Base-by-base conservation (phyloP, 495 filamentous ascomycete genomes). In the Penicillium turbatum region DNA sequence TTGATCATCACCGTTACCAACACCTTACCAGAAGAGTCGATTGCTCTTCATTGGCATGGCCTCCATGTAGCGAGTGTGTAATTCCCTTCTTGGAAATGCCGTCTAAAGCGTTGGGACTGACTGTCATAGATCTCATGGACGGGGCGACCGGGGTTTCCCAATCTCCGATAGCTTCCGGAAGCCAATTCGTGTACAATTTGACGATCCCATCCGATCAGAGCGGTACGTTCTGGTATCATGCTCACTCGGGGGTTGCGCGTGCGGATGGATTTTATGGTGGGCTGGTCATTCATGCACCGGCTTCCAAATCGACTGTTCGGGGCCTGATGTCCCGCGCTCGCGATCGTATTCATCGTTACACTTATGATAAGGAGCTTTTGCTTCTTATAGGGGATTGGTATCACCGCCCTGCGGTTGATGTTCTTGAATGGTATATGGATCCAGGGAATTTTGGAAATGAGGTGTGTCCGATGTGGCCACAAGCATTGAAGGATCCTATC, bases 141-240 rank as follows among this genome's bases (percentile, higher is more conserved):
- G 89, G 89, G 0, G 78, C 85, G 5, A 72, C 72, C 0, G 80
- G 81, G 11, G 79, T 83, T 26, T 84, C 82, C 13, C 88, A 92
- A 62, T 89, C 85, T 53, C 63, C 78, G 4, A 81, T 89, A 39
- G 62, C 75, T 5, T 83, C 87, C 0, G 88, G 87, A 7, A 63
- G 68, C 30, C 78, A 71, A 34, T 85, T 91, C 50, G 80, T 75
- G n/a, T 91, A 91, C 61, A 85, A 90, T 63, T 84, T 93, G 62
- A 86, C 84, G 12, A 87, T 89, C 64, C 63, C 88, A 68, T 62
- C 81, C 16, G 72, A 86, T 54, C 84, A 90, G 66, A 82, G 82
- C 6, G 88, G 88, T 15, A 89, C 87, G 1, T 92, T 88, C 68
- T 92, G 89, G 89, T 91, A 91, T 62, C 88, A 92, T 67, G 86